These are phyloP conservation scores for Solanum habrochaites DNA, from an alignment of 257 asterid genomes.

Conservation along the genomic window DNA sequence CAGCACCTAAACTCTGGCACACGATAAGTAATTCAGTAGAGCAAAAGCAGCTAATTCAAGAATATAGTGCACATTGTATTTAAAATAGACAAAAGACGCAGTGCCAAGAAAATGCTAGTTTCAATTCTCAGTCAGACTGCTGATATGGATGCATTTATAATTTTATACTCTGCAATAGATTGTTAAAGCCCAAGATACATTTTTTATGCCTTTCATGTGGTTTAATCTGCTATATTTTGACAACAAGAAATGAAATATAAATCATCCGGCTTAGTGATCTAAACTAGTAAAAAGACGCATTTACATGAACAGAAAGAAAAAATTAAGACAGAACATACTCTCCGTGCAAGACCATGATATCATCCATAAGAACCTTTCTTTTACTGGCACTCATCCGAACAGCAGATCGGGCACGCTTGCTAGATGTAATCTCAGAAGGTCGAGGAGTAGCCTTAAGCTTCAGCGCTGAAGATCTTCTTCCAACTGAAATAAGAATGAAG, in stretches of 20 bases:
- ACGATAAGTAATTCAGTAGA: neutral
- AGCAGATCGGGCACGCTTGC: slow-evolving; percentile 54
- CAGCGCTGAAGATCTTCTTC: slow-evolving; percentile 62
- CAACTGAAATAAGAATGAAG: slow-evolving; percentile 31
- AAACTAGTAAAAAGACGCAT: neutral
- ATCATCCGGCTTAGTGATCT: neutral
- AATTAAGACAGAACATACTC: slow-evolving; percentile 56
- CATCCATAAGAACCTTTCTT: slow-evolving; percentile 87
- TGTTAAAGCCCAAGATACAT: neutral
- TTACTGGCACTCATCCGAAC: slow-evolving; percentile 46
- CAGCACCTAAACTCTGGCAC: neutral
- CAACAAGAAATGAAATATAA: neutral
- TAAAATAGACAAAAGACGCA: neutral
- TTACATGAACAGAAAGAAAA: neutral
- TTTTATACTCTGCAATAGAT: neutral
- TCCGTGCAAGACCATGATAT: slow-evolving; percentile 96
- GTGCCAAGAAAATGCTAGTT: neutral
- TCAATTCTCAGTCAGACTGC: neutral
- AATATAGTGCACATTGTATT: neutral
- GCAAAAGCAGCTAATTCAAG: neutral
- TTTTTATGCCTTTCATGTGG: neutral
- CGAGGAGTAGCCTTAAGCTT: slow-evolving; percentile 82
- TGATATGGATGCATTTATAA: neutral
- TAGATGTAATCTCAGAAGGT: slow-evolving; percentile 52
- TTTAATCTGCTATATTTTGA: neutral